Conservation (phyloP, 768 basidiomycete species). For the Auriscalpium microsporum region DNA sequence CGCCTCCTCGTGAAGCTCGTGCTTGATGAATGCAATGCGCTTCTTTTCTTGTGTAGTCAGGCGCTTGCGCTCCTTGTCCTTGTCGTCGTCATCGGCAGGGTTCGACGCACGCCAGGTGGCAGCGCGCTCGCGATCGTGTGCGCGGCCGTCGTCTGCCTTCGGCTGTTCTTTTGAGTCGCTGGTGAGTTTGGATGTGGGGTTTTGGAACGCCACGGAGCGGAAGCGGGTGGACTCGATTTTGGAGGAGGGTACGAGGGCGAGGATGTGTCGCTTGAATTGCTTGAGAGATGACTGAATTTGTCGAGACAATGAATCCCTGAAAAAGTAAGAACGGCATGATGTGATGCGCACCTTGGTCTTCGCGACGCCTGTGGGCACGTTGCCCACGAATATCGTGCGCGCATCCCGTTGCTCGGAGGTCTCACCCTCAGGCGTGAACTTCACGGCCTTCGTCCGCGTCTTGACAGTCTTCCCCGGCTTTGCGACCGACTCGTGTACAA, state of each 20-base stretch:
- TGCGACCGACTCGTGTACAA: constrained; percentile 59
- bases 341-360: constrained; percentile 57
- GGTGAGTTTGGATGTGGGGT: constrained; percentile 58
- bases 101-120: constrained; percentile 44
- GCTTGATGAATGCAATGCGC: constrained; percentile 89
- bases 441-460: constrained; percentile 24
- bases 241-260: constrained; percentile 59
- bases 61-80: constrained; percentile 29
- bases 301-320: too few species aligned
- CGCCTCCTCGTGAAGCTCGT: constrained; percentile 75
- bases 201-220: constrained; percentile 86
- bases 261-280: constrained; percentile 67
- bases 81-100: constrained; percentile 31
- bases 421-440: constrained; percentile 59
- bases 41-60: constrained; percentile 84
- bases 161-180: constrained; percentile 25
- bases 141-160: constrained; percentile 20
- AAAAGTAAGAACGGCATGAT: too few species aligned
- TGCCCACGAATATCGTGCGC: constrained; percentile 89
- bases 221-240: constrained; percentile 91
- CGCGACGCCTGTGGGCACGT: constrained; percentile 69
- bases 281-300: constrained; percentile 57
- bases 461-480: constrained; percentile 24
- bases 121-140: constrained; percentile 46
- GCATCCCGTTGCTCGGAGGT: constrained; percentile 63